Base-by-base conservation (phyloP, 2,329 filamentous ascomycete genomes). In the Bretziella fagacearum region DNA sequence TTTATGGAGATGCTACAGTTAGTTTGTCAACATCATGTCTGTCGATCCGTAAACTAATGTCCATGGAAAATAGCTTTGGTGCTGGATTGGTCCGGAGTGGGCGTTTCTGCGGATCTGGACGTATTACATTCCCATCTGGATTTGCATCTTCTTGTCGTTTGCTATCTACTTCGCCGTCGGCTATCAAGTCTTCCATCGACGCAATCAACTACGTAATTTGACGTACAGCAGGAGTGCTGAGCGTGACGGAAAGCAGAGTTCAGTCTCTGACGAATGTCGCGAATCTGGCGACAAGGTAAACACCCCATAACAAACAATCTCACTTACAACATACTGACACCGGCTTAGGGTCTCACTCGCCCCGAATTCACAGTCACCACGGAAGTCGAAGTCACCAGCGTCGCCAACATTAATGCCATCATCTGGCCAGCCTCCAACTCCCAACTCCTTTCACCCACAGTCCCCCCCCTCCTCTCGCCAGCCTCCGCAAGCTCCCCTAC, bases 41-140 rank as follows among this genome's bases (percentile, higher is more conserved):
- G 10, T 23, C 10, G 22, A 10, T 37, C 1, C 27, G 44, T 37
- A 23, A 29, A 35, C 25, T 46, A 26, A 46, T 25, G 13, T 2
- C 4, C 3, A 2, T 27, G 6, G 13, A 7, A 10, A 4, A 11
- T 41, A 76, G 73, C 66, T 77, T 18, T 77, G 73, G 73, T 77
- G 73, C 57, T 77, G 73, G 73, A 74, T 77, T 37, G 66, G 66
- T 49, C 60, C 61, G 27, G 60, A 64, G 27, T 75, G 69, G 69
- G 70, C 70, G 52, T 62, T 65, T 33, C 62, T 77, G 11, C 71
- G 73, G 26, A 76, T 77, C 36, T 76, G 70, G 54, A 70, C 71
- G 5, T 77, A 77, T 57, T 77, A 77, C 56, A 63, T 77, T 52
- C 69, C 74, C 2, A 72, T 77, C 40, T 77, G 73, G 73, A 62